Base-by-base conservation (phyloP, 1,139 yeast species). In the Pichia sp. region DNA sequence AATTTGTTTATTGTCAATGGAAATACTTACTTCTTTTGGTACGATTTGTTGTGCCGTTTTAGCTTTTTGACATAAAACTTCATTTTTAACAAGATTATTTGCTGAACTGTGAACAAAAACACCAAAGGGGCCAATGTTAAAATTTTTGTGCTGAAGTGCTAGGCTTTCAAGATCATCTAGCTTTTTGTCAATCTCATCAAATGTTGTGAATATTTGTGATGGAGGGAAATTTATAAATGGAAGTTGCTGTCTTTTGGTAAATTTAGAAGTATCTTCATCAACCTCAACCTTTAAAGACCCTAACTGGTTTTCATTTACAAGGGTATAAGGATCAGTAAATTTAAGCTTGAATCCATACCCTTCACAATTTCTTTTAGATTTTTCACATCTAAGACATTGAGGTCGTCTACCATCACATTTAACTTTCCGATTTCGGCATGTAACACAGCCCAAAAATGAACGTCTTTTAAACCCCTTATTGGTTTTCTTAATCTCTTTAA, bases 271-370 rank as follows among this genome's bases (percentile, higher is more conserved):
- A 1, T 58, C 56, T 5, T 60, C 36, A 8, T 46, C 33, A 5
- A 34, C 7, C 5, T 47, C 37, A 4, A n/a, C 10, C 10, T 30
- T 34, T 2, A 43, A 10, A 7, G 39, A 32, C 11, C 54, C 58
- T 29, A 53, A n/a, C 10, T 52, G 41, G 2, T 61, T 61, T 45
- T 51, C 56, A 28, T 53, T 44, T 8, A 55, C 45, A 4, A 58
- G 53, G 2, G 55, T 54, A 54, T 53, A 49, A 25, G 85, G 81
- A 28, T 67, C 67, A 27, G 83, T 75, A 90, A 95, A 89, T 54
- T 86, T 73, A 31, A 89, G 73, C 54, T 83, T 85, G 56, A 88
- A 83, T 52, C 79, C 87, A 61, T 87, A 89, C 0, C 96, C 97
- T 27, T 83, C 83, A 62, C 97, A 89, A 11, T 70, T 66, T 7